A percentile compares a stretch with the other conserved stretches of the same genome.
These are phyloP conservation scores for Solanum dulcamara DNA, from an alignment of 257 asterid species.

Conservation along the genomic window DNA sequence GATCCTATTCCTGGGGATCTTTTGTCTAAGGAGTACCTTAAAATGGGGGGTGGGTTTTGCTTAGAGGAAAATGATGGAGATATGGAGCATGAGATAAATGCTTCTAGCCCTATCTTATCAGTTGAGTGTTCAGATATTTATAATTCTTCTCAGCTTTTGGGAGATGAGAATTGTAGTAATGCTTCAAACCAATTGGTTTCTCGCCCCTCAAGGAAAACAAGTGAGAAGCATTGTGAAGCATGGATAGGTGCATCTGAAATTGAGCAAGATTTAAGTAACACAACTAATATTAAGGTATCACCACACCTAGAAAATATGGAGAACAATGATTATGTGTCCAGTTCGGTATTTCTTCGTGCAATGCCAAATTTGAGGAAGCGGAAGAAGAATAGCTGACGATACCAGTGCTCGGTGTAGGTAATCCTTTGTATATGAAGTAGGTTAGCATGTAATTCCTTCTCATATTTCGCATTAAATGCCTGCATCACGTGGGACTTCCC, in stretches of 20 bases:
- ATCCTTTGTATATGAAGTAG: not conserved
- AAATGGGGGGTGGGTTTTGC: slow-evolving; percentile 82
- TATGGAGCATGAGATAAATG: slow-evolving; percentile 5
- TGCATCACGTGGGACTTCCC: not conserved
- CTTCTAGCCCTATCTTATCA: slow-evolving; percentile 5
- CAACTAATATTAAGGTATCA: not conserved
- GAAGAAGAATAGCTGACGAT: slow-evolving; percentile 8
- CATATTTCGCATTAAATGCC: not conserved
- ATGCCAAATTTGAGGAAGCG: slow-evolving; percentile 75
- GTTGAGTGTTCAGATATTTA: slow-evolving; percentile 3
- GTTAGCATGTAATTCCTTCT: not conserved
- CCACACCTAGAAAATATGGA: not conserved
- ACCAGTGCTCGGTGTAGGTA: not conserved
- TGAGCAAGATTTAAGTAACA: slow-evolving; percentile 3
- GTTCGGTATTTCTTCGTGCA: slow-evolving; percentile 40
- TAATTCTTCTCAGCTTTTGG: not conserved
- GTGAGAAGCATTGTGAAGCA: not conserved
- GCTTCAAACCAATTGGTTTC: not conserved
- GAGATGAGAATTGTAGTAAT: slow-evolving; percentile 8
- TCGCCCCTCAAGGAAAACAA: not conserved
- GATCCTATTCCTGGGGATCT: slow-evolving; percentile 14
- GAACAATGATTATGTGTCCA: slow-evolving; percentile 8
- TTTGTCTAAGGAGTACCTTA: slow-evolving; percentile 37
- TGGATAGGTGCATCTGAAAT: not conserved
- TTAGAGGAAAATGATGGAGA: slow-evolving; percentile 40